Evolutionary conservation across 306 rosid genomes (phyloP).

Genomic region (Malus fusca): DNA sequence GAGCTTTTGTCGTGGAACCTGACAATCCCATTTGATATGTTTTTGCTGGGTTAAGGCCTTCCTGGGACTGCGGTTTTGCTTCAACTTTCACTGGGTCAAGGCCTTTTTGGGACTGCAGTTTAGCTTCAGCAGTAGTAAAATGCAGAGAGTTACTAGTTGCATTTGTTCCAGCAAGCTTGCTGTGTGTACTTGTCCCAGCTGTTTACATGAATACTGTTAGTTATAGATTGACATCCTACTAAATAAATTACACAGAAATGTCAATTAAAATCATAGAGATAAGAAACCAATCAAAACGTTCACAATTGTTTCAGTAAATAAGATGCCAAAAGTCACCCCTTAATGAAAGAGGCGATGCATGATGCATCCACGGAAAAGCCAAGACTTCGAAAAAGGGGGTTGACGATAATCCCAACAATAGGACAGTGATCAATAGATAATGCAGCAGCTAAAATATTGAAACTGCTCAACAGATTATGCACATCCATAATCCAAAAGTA

Average conservation of each 20-base stretch:
- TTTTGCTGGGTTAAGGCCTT: slow-evolving; percentile 10
- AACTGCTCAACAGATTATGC: not conserved
- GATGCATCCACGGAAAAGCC: not conserved
- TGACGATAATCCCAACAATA: not conserved
- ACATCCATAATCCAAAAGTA: not conserved
- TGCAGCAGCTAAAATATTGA: not conserved
- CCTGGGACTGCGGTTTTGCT: slow-evolving; percentile 37
- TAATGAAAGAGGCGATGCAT: not conserved
- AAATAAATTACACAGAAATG: too few species aligned
- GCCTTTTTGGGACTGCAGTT: slow-evolving; percentile 38
- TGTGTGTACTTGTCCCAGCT: slow-evolving; percentile 21
- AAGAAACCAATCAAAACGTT: not conserved
- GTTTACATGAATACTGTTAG: slow-evolving; percentile 1
- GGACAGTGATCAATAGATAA: not conserved
- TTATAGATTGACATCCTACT: not conserved
- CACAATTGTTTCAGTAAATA: not conserved
- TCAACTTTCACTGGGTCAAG: slow-evolving; percentile 2
- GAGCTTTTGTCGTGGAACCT: slow-evolving; percentile 34
- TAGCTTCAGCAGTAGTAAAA: slow-evolving; percentile 28
- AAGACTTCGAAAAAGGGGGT: not conserved
- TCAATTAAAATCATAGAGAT: not conserved
- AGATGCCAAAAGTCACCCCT: not conserved
- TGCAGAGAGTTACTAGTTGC: not conserved
- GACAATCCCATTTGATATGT: slow-evolving; percentile 24
- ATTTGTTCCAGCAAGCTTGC: slow-evolving; percentile 5